Evolutionary conservation across 257 asterid genomes (phyloP).

Genomic region (Datura wrightii): DNA sequence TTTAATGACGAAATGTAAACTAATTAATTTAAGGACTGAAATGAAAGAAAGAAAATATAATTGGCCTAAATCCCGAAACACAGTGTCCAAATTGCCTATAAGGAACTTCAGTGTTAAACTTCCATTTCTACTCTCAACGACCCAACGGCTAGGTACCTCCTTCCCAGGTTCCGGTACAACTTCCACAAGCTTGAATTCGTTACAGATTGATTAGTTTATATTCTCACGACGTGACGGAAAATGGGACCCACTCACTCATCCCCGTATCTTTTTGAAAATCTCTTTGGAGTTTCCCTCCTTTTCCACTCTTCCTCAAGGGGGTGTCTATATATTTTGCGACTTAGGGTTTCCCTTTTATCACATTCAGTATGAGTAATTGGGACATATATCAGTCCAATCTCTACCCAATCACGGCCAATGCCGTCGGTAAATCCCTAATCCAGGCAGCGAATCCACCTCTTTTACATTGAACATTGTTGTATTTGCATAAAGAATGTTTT

Average conservation of each 20-base stretch:
- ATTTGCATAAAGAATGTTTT: too few species aligned
- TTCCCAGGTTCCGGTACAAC: background rate
- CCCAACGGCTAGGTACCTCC: background rate
- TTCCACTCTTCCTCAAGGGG: background rate
- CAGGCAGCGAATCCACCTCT: background rate
- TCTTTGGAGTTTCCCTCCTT: background rate
- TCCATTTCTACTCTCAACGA: background rate
- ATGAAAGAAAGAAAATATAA: background rate
- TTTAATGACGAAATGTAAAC: too few species aligned
- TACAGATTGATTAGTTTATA: background rate
- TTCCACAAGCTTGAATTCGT: background rate
- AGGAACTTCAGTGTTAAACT: background rate
- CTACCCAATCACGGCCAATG: background rate
- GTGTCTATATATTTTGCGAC: background rate
- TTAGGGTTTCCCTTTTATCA: background rate
- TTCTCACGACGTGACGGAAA: background rate
- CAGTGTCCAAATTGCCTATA: background rate
- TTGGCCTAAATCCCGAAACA: background rate
- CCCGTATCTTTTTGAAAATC: background rate
- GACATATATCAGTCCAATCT: slow-evolving; percentile 22
- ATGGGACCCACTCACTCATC: too few species aligned
- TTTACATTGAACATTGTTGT: too few species aligned
- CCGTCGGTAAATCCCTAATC: background rate
- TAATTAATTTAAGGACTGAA: background rate
- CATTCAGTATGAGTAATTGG: background rate